Evolutionary conservation across 352 stramenopile genomes (phyloP).

Genomic region (Globisporangium paddicum): DNA sequence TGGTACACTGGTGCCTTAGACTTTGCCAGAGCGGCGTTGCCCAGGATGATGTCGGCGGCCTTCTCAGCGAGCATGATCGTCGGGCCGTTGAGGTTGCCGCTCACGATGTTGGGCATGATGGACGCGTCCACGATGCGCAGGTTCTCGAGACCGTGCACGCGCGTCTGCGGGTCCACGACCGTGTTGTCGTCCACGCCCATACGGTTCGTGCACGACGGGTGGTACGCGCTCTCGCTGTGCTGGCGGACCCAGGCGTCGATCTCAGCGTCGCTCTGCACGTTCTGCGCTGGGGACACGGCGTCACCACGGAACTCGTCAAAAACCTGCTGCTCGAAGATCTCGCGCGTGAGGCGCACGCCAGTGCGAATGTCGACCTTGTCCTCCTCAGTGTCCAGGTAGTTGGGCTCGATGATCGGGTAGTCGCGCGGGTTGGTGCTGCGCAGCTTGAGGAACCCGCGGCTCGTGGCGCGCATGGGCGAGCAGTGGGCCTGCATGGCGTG

Average conservation of each 20-base stretch:
- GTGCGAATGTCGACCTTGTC: slow-evolving; percentile 78
- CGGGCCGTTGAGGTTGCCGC: slow-evolving; percentile 93
- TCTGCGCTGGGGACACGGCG: slow-evolving; percentile 61
- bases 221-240: slow-evolving; percentile 84
- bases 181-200: slow-evolving; percentile 79
- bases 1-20: slow-evolving; percentile 73
- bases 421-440: slow-evolving; percentile 69
- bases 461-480: slow-evolving; percentile 86
- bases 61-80: slow-evolving; percentile 94
- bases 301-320: slow-evolving; percentile 84
- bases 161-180: slow-evolving; percentile 87
- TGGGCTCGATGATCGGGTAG: slow-evolving; percentile 82
- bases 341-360: slow-evolving; percentile 71
- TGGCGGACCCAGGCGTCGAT: slow-evolving; percentile 86
- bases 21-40: slow-evolving; percentile 59
- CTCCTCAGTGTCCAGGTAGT: slow-evolving; percentile 82
- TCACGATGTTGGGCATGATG: slow-evolving; percentile 93
- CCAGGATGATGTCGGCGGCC: slow-evolving; percentile 90
- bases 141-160: slow-evolving; percentile 84
- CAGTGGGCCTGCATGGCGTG: slow-evolving; percentile 88
- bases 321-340: slow-evolving; percentile 85
- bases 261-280: slow-evolving; percentile 56
- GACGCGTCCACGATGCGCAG: slow-evolving; percentile 91
- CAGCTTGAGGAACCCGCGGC: slow-evolving; percentile 78
- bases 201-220: slow-evolving; percentile 88